Evolutionary conservation across 2,329 filamentous ascomycete genomes (phyloP).

Genomic region (Aspergillus fructus): DNA sequence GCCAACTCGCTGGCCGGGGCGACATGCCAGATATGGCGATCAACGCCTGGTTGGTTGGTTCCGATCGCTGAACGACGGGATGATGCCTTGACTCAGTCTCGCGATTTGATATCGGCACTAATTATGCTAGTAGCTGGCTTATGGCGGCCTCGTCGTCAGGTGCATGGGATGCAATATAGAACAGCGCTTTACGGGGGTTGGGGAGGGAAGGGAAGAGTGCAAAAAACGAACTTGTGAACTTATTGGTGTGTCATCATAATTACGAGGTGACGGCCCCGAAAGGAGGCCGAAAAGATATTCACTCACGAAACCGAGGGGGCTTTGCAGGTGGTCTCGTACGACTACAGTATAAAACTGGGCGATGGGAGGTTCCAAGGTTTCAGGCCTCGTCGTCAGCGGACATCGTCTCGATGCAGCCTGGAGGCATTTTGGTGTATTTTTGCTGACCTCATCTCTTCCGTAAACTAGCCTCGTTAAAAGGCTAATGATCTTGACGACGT

Average conservation of each 20-base stretch:
- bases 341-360: not conserved
- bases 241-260: not conserved
- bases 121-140: not conserved
- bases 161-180: not conserved
- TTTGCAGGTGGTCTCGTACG: not conserved
- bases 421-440: not conserved
- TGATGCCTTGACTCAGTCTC: not conserved
- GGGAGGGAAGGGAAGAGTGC: not conserved
- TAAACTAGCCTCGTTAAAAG: not conserved
- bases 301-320: not conserved
- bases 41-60: not conserved
- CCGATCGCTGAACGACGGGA: not conserved
- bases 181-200: not conserved
- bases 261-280: not conserved
- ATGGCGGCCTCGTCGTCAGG: not conserved
- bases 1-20: not conserved
- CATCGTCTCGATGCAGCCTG: not conserved
- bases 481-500: too few species aligned
- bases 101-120: not conserved
- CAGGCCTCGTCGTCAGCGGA: not conserved
- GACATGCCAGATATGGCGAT: not conserved
- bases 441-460: not conserved
- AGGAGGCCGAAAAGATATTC: not conserved
- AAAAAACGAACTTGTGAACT: too few species aligned
- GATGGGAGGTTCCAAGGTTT: not conserved